Conservation (phyloP, 495 filamentous ascomycete genomes). For the Podospora conica region DNA sequence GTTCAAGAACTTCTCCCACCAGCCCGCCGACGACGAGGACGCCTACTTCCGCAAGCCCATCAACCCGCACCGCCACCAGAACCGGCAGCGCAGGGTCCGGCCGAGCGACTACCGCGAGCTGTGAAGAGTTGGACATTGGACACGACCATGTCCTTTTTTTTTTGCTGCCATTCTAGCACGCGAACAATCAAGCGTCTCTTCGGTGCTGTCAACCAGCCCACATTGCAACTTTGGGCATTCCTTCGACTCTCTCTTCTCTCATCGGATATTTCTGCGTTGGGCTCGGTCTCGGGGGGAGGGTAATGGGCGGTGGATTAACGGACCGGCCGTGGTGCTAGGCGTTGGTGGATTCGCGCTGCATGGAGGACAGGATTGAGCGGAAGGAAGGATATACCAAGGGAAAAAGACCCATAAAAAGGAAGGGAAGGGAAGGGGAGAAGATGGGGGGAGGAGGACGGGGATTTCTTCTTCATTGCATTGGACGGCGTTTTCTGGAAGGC, state of each 20-base stretch:
- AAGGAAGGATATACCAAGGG: neutral
- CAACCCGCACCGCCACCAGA: constrained; percentile 87
- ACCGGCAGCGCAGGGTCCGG: constrained; percentile 65
- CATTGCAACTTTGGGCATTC: no score
- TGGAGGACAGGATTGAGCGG: no score
- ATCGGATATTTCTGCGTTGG: no score
- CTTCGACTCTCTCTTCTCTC: no score
- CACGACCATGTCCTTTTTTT: neutral
- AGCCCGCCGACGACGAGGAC: constrained; percentile 79
- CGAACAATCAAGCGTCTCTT: no score
- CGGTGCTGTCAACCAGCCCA: no score
- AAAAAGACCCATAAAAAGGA: neutral
- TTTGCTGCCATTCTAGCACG: neutral
- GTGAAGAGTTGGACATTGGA: constrained; percentile 30
- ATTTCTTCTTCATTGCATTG: neutral
- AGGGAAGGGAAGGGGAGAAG: neutral
- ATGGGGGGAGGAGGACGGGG: no score
- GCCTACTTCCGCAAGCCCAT: constrained; percentile 95
- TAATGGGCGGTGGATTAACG: no score
- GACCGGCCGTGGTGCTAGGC: neutral
- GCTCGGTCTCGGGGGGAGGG: no score
- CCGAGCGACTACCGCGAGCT: constrained; percentile 86
- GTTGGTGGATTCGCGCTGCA: no score
- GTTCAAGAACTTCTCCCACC: constrained; percentile 50
- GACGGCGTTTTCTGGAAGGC: neutral